phyloP scores from a whole-genome alignment of 2,329 filamentous ascomycete species.

The Aspergillus fumigatiaffinis region DNA sequence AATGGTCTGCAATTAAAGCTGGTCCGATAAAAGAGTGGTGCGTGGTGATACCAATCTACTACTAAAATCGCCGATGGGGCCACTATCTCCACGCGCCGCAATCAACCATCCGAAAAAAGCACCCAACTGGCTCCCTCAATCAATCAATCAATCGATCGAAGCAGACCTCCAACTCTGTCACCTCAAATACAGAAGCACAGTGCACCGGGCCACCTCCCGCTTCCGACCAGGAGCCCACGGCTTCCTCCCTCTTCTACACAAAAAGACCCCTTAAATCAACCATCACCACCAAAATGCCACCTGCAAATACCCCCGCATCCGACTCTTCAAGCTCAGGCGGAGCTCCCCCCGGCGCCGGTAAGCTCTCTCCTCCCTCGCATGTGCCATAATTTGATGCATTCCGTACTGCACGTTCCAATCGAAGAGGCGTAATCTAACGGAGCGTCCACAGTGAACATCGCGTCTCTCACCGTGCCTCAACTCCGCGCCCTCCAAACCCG shows the following conservation, averaged over 20 bases:
- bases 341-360: constrained; percentile 28
- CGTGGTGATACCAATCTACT: neutral
- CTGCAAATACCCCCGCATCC: constrained; percentile 25
- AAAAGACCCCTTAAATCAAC: neutral
- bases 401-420: neutral
- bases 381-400: neutral
- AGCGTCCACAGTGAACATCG: constrained; percentile 56
- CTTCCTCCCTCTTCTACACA: neutral
- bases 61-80: neutral
- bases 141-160: neutral
- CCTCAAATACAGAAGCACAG: neutral
- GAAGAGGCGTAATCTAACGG: neutral
- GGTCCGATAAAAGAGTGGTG: neutral
- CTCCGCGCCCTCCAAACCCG: constrained; percentile 91
- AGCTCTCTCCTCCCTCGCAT: neutral
- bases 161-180: neutral
- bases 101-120: constrained; percentile 3
- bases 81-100: constrained; percentile 3
- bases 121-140: neutral
- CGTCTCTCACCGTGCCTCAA: constrained; percentile 75
- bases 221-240: neutral
- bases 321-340: constrained; percentile 21
- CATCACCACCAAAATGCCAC: constrained; percentile 19
- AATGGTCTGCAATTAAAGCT: neutral
- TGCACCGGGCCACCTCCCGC: neutral